A percentile compares a stretch with the other conserved stretches of the same genome.
Evolutionary conservation across 73 alveolate genomes (phyloP).

Genomic region (Uronychia binucleata): DNA sequence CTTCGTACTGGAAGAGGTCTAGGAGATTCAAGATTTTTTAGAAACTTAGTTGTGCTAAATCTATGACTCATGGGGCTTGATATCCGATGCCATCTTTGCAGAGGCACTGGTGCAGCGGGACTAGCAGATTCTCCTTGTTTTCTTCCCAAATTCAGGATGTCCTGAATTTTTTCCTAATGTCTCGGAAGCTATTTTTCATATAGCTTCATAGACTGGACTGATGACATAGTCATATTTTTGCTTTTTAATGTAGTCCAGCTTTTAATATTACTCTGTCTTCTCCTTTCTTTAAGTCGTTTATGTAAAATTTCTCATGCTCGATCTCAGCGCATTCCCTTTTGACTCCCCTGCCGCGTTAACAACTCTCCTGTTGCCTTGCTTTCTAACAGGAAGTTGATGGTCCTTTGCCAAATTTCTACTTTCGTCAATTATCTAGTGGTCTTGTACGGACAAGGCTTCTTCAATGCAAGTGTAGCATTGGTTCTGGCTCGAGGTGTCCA

Average conservation of each 20-base stretch:
- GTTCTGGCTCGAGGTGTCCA: background rate
- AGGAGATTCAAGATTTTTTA: too few species aligned
- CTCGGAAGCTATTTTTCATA: background rate
- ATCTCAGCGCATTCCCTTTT: background rate
- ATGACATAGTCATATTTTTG: background rate
- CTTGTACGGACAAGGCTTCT: background rate
- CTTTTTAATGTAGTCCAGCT: background rate
- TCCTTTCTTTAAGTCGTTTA: background rate
- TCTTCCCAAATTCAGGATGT: background rate
- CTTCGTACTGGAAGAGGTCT: too few species aligned
- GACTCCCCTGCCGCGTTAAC: background rate
- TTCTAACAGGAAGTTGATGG: background rate
- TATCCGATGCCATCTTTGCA: background rate
- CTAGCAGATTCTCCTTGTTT: background rate
- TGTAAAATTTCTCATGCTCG: background rate
- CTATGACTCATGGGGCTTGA: background rate
- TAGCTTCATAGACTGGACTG: background rate
- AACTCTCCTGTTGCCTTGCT: background rate
- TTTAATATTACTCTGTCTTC: background rate
- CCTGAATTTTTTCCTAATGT: background rate
- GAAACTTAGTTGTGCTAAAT: too few species aligned
- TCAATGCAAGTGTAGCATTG: background rate
- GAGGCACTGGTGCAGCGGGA: background rate
- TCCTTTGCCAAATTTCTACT: background rate
- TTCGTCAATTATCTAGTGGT: background rate